phyloP scores from a whole-genome alignment of 2,329 filamentous ascomycete genomes.

The Coniochaeta sp. region DNA sequence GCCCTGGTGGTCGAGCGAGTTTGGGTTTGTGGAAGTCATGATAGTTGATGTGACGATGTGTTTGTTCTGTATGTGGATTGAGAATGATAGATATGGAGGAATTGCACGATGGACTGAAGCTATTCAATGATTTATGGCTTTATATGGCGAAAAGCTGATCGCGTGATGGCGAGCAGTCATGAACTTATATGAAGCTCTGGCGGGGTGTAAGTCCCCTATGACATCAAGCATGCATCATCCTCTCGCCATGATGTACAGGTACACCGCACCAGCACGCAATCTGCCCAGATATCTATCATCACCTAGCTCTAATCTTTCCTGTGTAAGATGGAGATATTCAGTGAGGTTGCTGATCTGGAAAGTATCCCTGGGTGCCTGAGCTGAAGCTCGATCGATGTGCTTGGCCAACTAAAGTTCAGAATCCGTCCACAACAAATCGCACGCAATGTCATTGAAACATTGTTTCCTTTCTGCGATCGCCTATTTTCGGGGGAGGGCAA shows the following conservation, averaged over 20 bases:
- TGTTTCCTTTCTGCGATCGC: too few species aligned
- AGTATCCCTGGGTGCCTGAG: too few species aligned
- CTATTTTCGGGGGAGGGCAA: too few species aligned
- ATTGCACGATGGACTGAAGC: neutral
- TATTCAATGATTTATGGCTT: too few species aligned
- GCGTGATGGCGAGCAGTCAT: neutral
- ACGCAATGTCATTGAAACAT: too few species aligned
- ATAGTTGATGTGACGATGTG: neutral
- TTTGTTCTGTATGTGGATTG: neutral
- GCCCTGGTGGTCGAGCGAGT: slow-evolving; percentile 46
- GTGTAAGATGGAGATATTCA: too few species aligned
- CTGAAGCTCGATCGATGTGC: too few species aligned
- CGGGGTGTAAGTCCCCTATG: neutral
- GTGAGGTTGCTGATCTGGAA: too few species aligned
- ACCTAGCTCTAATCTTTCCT: neutral
- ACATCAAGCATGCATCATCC: slow-evolving; percentile 1
- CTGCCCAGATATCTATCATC: neutral
- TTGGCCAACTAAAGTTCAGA: too few species aligned
- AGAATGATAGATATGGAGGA: neutral
- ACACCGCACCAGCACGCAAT: neutral
- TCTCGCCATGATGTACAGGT: neutral
- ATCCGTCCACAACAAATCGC: too few species aligned
- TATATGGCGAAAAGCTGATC: too few species aligned
- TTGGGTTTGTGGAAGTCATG: slow-evolving; percentile 29
- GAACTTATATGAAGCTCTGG: slow-evolving; percentile 1